Evolutionary conservation across 495 filamentous ascomycete species (phyloP).

Genomic region (Tuber brumale): DNA sequence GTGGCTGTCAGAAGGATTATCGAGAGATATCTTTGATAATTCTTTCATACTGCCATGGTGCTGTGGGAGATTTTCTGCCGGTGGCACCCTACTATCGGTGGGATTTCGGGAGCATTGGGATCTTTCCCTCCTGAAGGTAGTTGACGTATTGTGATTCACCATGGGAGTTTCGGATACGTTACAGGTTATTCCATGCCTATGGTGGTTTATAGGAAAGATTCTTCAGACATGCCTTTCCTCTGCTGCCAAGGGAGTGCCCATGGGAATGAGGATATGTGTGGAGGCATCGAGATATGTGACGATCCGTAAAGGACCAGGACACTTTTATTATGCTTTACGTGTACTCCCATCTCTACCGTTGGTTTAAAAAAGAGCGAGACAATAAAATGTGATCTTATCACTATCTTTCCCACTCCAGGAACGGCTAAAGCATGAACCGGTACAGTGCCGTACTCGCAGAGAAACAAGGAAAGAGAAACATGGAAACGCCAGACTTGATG

Average conservation of each 20-base stretch:
- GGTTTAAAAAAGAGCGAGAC: background rate
- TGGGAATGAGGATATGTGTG: background rate
- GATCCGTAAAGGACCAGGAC: background rate
- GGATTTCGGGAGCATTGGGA: background rate
- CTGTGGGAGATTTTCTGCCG: background rate
- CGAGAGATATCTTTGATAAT: background rate
- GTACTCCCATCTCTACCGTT: background rate
- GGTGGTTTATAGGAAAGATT: background rate
- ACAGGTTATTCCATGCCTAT: background rate
- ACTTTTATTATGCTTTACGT: background rate
- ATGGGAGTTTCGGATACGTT: background rate
- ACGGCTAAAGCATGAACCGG: too few relatives aligned
- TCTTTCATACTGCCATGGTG: background rate
- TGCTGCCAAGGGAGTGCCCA: background rate
- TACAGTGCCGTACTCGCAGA: too few relatives aligned
- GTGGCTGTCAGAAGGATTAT: background rate
- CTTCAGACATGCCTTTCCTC: background rate
- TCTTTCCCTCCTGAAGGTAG: background rate
- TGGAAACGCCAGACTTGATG: too few relatives aligned
- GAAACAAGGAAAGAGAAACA: too few relatives aligned
- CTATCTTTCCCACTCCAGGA: too few relatives aligned
- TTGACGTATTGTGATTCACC: background rate
- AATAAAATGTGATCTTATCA: background rate
- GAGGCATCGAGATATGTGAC: background rate
- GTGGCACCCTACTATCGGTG: background rate